Percentiles rank a stretch among this genome's conserved stretches.
Conservation (phyloP, 1,284 basidiomycete genomes). For the Coniferiporia sulphurascens region DNA sequence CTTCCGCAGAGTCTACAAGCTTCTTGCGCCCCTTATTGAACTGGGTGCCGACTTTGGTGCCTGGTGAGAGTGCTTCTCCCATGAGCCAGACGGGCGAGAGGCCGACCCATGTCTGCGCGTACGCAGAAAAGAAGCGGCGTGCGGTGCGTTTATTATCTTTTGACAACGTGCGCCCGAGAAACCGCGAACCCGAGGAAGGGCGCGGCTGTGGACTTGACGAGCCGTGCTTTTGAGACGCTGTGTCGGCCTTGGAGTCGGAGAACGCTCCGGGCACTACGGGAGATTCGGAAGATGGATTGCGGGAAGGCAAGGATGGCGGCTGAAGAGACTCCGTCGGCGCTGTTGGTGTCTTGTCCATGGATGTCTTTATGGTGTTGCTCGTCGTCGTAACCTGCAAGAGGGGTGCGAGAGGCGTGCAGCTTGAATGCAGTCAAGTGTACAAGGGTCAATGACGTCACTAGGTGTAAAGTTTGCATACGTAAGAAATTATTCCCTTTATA, state of each 20-base stretch:
- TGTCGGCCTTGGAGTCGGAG: slow-evolving; percentile 1
- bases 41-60: slow-evolving; percentile 20
- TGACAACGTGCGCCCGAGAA: slow-evolving; percentile 14
- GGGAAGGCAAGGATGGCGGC: slow-evolving; percentile 1
- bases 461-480: background rate
- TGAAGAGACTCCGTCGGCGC: background rate
- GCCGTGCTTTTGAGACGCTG: background rate
- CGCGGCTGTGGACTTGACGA: background rate
- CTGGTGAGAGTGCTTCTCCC: slow-evolving; percentile 23
- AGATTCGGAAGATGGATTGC: background rate
- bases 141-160: slow-evolving; percentile 17
- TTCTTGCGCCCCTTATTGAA: slow-evolving; percentile 21
- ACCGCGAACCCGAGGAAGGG: background rate
- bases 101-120: slow-evolving; percentile 23
- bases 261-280: slow-evolving; percentile 2
- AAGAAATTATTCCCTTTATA: background rate
- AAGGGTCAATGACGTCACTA: background rate
- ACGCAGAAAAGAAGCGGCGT: slow-evolving; percentile 19
- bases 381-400: background rate
- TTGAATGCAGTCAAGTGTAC: background rate
- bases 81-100: slow-evolving; percentile 23
- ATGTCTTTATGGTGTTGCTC: background rate
- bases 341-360: background rate
- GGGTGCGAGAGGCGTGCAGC: background rate
- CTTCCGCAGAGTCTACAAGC: slow-evolving; percentile 18